Evolutionary conservation across 2,329 filamentous ascomycete species (phyloP).

Genomic region (Arthroderma sp.): DNA sequence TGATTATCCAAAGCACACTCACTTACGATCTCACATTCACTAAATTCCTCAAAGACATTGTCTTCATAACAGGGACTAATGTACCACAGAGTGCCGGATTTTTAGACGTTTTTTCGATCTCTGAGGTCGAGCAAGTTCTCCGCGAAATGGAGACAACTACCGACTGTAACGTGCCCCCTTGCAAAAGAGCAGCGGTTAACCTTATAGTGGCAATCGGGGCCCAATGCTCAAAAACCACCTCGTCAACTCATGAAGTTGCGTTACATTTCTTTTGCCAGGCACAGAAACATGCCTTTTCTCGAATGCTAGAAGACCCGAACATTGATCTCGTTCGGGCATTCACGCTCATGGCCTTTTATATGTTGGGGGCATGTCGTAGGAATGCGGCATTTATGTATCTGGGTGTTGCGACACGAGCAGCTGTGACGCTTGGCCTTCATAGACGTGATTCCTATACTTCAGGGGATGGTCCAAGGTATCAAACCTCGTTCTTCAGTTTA

Average conservation of each 20-base stretch:
- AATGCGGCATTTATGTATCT: slow-evolving; percentile 53
- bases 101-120: slow-evolving; percentile 23
- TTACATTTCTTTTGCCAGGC: slow-evolving; percentile 36
- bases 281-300: slow-evolving; percentile 36
- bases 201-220: slow-evolving; percentile 42
- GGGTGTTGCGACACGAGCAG: slow-evolving; percentile 45
- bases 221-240: slow-evolving; percentile 29
- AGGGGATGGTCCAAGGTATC: slow-evolving; percentile 5
- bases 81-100: slow-evolving; percentile 28
- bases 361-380: slow-evolving; percentile 45
- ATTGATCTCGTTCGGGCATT: slow-evolving; percentile 41
- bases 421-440: slow-evolving; percentile 45
- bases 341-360: slow-evolving; percentile 46
- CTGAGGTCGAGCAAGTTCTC: slow-evolving; percentile 13
- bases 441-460: slow-evolving; percentile 19
- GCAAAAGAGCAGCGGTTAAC: slow-evolving; percentile 13
- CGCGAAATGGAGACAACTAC: background rate
- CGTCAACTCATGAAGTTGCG: slow-evolving; percentile 19
- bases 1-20: background rate
- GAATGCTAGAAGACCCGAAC: slow-evolving; percentile 42
- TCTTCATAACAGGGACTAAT: slow-evolving; percentile 1
- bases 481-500: background rate
- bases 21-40: background rate
- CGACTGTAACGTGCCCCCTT: slow-evolving; percentile 1
- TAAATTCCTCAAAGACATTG: too few species aligned